Conservation (phyloP, 768 basidiomycete species). For the Pholiota microspora region DNA sequence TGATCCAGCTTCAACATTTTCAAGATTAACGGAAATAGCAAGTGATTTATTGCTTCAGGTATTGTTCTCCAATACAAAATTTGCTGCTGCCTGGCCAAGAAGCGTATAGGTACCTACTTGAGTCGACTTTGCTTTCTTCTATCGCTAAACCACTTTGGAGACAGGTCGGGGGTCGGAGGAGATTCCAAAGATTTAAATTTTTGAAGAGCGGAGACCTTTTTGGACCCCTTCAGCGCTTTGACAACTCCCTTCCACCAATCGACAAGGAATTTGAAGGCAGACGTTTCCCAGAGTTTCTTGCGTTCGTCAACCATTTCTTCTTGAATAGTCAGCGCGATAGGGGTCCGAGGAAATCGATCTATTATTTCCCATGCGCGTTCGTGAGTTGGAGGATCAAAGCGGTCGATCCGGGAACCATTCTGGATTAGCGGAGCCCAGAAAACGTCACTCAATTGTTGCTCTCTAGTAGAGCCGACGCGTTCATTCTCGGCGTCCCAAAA, state of each 20-base stretch:
- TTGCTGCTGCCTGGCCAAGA: too few species aligned
- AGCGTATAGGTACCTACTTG: too few species aligned
- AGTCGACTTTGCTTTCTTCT: not conserved
- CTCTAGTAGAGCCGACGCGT: not conserved
- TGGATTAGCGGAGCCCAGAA: not conserved
- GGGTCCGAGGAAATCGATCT: not conserved
- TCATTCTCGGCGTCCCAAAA: not conserved
- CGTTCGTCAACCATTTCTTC: not conserved
- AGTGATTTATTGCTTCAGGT: too few species aligned
- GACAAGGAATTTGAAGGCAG: not conserved
- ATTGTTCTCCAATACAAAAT: too few species aligned
- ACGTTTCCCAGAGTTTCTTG: not conserved
- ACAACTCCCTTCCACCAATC: not conserved
- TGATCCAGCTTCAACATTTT: too few species aligned
- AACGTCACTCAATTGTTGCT: not conserved
- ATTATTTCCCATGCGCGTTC: not conserved
- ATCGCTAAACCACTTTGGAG: not conserved
- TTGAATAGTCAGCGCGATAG: not conserved
- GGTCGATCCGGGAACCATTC: not conserved
- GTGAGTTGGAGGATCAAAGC: not conserved
- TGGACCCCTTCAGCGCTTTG: not conserved
- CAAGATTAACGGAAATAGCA: too few species aligned
- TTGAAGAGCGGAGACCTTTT: not conserved
- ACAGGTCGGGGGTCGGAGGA: not conserved
- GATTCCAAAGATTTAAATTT: not conserved